Conservation (phyloP, 805 yeast species). For the Yamadazyma sp. region DNA sequence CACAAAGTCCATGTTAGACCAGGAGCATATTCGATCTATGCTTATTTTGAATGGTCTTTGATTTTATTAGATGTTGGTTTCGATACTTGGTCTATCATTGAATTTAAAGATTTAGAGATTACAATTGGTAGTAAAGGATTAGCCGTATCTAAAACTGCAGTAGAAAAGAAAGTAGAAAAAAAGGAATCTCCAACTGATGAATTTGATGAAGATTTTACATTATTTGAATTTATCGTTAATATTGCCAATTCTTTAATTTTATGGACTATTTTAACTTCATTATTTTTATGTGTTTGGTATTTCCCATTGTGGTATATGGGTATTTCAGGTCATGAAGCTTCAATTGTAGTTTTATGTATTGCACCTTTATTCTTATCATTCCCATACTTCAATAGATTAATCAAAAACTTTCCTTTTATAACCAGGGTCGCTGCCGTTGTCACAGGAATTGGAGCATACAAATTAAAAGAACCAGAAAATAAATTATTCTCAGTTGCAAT, state of each 20-base stretch:
- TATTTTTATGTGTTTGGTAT: constrained; percentile 89
- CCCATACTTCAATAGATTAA: constrained; percentile 33
- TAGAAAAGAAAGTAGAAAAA: constrained; percentile 2
- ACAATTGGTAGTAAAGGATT: constrained; percentile 19
- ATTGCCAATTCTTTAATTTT: constrained; percentile 68
- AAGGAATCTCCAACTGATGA: constrained; percentile 1
- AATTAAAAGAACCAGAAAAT: constrained; percentile 62
- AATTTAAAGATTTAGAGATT: constrained; percentile 63
- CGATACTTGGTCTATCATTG: constrained; percentile 74
- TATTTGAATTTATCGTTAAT: constrained; percentile 40
- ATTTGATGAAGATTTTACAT: constrained; percentile 29
- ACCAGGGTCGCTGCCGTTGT: constrained; percentile 54
- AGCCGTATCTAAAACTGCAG: constrained; percentile 1
- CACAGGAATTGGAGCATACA: constrained; percentile 74
- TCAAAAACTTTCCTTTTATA: constrained; percentile 47
- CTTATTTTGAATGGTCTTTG: constrained; percentile 92
- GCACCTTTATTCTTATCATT: constrained; percentile 57
- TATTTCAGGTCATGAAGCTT: constrained; percentile 88
- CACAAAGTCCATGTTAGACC: constrained; percentile 84
- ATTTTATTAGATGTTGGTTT: constrained; percentile 80
- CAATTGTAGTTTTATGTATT: constrained; percentile 48
- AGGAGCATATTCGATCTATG: constrained; percentile 95
- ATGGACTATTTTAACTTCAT: constrained; percentile 81
- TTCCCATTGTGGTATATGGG: constrained; percentile 99
- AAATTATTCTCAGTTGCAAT: constrained; percentile 64